Base-by-base conservation (phyloP, 805 yeast genomes). In the Saturnispora serradocipensis region DNA sequence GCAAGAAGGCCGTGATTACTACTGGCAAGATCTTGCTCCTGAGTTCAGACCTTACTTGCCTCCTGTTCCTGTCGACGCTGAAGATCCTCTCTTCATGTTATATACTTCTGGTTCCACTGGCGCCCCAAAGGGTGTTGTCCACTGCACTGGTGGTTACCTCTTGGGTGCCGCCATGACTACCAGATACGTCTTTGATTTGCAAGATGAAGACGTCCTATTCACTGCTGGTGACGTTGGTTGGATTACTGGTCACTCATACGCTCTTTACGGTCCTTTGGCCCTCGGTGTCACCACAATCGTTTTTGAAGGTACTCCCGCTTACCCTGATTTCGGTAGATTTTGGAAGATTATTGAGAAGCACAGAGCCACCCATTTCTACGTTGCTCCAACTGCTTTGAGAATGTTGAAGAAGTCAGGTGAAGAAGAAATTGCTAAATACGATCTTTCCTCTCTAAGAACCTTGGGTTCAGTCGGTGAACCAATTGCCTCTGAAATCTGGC, bases 151-250 rank as follows among this genome's bases (percentile, higher is more conserved):
- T 56, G 99, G 98, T 57, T 93, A 88, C 72, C 76, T 93, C 59
- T 74, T 93, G 59, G 97, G 97, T 55, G 97, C 98, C 27, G 81
- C 88, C 51, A 73, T 90, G 67, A 87, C 97, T 49, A 86, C 97
- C 46, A 86, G 84, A 72, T 91, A 90, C 71, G 89, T 89, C 45
- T 91, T 93, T 68, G 98, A 95, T 68, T 82, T 93, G 46, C 96
- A 88, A 65, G 82, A 82, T 54, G 86, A 84, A 56, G 98, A 93
- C 69, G 76, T 86, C 43, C 71, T 91, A 55, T 91, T 93, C 75
- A 91, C 98, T 42, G 98, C 98, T 39, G 98, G 98, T 65, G 98
- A 93, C 67, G 88, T 93, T 52, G 98, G 99, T 66, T 93, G 99
- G 98, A 93, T 93, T 67, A 93, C 99, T 16, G 98, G 98, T 60